Conservation (phyloP, 176 grass and related monocot genomes). For the Zea luxurians region DNA sequence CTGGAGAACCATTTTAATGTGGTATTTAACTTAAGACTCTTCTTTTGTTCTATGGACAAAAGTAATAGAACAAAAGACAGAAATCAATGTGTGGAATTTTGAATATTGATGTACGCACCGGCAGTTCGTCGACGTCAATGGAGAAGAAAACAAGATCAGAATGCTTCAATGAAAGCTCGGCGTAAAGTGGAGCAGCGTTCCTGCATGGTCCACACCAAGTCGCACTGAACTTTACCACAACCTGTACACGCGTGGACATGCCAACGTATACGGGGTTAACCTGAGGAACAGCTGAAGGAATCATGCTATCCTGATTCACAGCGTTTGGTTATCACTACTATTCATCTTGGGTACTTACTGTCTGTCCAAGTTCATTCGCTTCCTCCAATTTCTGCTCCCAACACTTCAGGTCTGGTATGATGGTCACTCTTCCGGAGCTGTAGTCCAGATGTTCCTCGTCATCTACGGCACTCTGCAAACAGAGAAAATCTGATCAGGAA, state of each 20-base stretch:
- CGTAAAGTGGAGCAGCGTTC: constrained; percentile 51
- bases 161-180: constrained; percentile 61
- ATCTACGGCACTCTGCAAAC: constrained; percentile 42
- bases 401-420: constrained; percentile 28
- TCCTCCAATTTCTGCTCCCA: constrained; percentile 52
- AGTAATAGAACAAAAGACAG: background rate
- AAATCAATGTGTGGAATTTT: background rate
- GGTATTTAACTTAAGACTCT: background rate
- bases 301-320: background rate
- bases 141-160: constrained; percentile 58
- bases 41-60: background rate
- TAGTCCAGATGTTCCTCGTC: constrained; percentile 54
- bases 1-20: constrained; percentile 26
- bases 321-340: background rate
- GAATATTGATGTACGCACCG: constrained; percentile 48
- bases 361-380: constrained; percentile 37
- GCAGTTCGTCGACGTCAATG: constrained; percentile 70
- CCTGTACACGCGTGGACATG: constrained; percentile 32
- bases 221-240: constrained; percentile 76
- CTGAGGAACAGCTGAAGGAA: background rate
- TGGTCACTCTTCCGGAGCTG: constrained; percentile 49
- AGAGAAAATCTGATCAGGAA: background rate
- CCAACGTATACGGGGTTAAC: background rate
- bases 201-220: constrained; percentile 76
- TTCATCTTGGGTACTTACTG: constrained; percentile 32